Percentiles rank a stretch among this genome's conserved stretches.
Conservation (phyloP, 495 filamentous ascomycete genomes). For the Aspergillus funiculosus region DNA sequence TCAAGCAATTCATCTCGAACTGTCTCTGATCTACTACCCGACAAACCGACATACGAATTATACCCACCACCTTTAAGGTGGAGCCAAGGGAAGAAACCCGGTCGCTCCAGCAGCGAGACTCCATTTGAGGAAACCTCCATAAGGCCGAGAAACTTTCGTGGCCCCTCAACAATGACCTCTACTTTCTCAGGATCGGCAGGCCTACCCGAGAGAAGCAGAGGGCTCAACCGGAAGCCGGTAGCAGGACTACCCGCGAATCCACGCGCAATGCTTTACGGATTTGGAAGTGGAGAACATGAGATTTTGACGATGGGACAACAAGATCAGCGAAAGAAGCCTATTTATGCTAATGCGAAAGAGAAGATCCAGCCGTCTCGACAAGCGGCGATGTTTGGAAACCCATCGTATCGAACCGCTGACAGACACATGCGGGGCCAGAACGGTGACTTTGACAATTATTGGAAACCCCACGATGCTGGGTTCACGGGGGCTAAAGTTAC, state of each 20-base stretch:
- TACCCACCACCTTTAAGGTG: conserved; percentile 37
- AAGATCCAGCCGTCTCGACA: conserved; percentile 7
- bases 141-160: conserved; percentile 14
- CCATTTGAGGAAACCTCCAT: conserved; percentile 37
- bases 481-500: conserved; percentile 5
- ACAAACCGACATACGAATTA: conserved; percentile 22
- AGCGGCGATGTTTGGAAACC: neutral
- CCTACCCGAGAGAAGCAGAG: conserved; percentile 8
- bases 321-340: conserved; percentile 9
- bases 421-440: conserved; percentile 1
- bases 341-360: conserved; percentile 10
- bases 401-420: neutral
- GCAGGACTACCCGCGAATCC: conserved; percentile 38
- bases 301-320: conserved; percentile 5
- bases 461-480: conserved; percentile 12
- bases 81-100: conserved; percentile 24
- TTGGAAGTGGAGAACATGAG: conserved; percentile 16
- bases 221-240: conserved; percentile 12
- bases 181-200: conserved; percentile 1
- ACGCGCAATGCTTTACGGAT: conserved; percentile 31
- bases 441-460: conserved; percentile 14
- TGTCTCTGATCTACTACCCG: conserved; percentile 29
- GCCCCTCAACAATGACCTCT: conserved; percentile 7
- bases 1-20: conserved; percentile 31
- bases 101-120: conserved; percentile 32